Percentiles rank a stretch among this genome's conserved stretches.
phyloP scores from a whole-genome alignment of 805 yeast species.

The Priceomyces melissophilus region DNA sequence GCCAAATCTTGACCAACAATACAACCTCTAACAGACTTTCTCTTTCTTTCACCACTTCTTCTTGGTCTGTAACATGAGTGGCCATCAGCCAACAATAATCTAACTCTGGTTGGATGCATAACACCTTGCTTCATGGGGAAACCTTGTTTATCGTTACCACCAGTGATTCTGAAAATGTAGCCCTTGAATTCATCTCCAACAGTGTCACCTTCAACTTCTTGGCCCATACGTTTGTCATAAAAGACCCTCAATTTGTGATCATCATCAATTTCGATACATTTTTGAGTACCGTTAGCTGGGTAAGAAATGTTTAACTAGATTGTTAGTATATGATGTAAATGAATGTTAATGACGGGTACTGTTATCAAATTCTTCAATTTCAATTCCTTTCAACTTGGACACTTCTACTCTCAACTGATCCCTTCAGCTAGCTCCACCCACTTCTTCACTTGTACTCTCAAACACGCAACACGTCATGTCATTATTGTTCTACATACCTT shows the following conservation, averaged over 20 bases:
- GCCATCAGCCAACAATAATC: conserved; percentile 88
- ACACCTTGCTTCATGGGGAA: conserved; percentile 99
- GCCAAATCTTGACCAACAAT: conserved; percentile 97
- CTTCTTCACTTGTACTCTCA: too few species aligned
- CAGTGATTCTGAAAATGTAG: conserved; percentile 96
- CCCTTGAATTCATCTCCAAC: conserved; percentile 99
- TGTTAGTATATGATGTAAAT: conserved; percentile 2
- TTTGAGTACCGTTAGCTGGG: conserved; percentile 99
- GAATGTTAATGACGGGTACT: too few species aligned
- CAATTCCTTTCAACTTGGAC: too few species aligned
- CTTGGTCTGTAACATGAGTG: conserved; percentile 99
- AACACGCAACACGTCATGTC: too few species aligned
- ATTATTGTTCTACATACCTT: conserved; percentile 33
- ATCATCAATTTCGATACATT: conserved; percentile 96
- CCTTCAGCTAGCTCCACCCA: too few species aligned
- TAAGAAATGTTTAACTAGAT: conserved; percentile 94
- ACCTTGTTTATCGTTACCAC: conserved; percentile 99
- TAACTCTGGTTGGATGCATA: conserved; percentile 99
- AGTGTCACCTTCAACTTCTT: conserved; percentile 98
- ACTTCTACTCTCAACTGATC: too few species aligned
- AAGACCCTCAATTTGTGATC: conserved; percentile 98
- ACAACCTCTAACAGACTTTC: conserved; percentile 99
- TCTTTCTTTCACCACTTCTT: conserved; percentile 99
- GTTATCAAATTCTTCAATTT: too few species aligned
- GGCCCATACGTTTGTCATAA: conserved; percentile 99